Evolutionary conservation across 1,284 basidiomycete species (phyloP), one percentile per base, ranked within the genome.

Genomic region (Cronartium quercuum): DNA sequence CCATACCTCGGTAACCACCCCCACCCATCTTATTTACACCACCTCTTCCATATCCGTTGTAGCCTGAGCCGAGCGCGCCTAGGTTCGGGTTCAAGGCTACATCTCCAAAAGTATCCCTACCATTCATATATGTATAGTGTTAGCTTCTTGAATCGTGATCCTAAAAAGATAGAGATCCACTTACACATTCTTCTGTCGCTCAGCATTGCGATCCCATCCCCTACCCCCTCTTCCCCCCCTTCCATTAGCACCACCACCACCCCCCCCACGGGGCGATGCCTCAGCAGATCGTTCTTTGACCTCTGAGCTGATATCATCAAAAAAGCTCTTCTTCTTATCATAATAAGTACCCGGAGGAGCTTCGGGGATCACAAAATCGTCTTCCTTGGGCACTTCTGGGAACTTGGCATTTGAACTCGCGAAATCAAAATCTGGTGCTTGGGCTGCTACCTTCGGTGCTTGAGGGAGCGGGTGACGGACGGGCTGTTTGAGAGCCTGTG

Each of bases 391-490:
- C 5, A 12, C 37, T 34, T 15, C n/a, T 7, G 57, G 10, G 44
- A 71, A 71, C 44, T 71, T 71, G 29, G 68, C 60, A 63, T 71
- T 71, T 2, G 68, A 60, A 35, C 61, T 38, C 5, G 68, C 68
- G 51, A 71, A 71, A 63, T 71, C 68, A 34, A 71, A 71, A 35
- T 71, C 68, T n/a, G n/a, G n/a, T n/a, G n/a, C n/a, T 37, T 71
- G 68, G 24, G 61, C 42, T 34, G 68, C 61, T 13, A 71, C 68
- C 5, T 64, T 51, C 12, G 68, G 68, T 12, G 38, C 37, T 15
- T 57, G 51, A 13, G 61, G n/a, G 35, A 41, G 35, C 41, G 44
- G 64, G n/a, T 67, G 66, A 34, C 24, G 42, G 24, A 57, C n/a
- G 63, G 3, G 40, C 63, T 12, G 29, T 34, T 15, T 65, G 29